Evolutionary conservation across 2,329 filamentous ascomycete genomes (phyloP).

Genomic region (Trichophyton simii): DNA sequence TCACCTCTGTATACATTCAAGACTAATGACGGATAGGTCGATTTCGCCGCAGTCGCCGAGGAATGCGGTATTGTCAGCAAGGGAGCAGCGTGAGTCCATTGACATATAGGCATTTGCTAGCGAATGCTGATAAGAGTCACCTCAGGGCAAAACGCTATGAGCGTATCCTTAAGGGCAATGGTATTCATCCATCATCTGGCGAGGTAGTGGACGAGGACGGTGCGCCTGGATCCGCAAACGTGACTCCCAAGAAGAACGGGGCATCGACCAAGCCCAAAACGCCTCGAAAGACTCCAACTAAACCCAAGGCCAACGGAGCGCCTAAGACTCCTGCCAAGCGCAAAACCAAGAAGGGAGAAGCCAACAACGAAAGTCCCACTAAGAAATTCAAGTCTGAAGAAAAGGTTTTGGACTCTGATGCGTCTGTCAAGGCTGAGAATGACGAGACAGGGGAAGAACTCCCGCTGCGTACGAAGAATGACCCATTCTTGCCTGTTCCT

Average conservation of each 20-base stretch:
- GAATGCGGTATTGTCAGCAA: slow-evolving; percentile 53
- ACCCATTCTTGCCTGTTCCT: slow-evolving; percentile 8
- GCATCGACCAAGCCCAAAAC: slow-evolving; percentile 10
- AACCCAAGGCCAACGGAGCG: slow-evolving; percentile 13
- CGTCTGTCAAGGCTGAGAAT: neutral
- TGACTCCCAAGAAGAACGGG: slow-evolving; percentile 12
- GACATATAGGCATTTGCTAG: neutral
- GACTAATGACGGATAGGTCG: slow-evolving; percentile 38
- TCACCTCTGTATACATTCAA: neutral
- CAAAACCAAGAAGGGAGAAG: slow-evolving; percentile 8
- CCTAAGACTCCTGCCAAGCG: slow-evolving; percentile 15
- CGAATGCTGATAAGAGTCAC: neutral
- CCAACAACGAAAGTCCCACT: slow-evolving; percentile 6
- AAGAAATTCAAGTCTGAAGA: slow-evolving; percentile 13
- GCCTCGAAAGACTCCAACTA: slow-evolving; percentile 18
- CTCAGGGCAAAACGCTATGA: slow-evolving; percentile 56
- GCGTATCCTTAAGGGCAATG: slow-evolving; percentile 50
- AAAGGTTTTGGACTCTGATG: slow-evolving; percentile 8
- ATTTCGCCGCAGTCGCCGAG: slow-evolving; percentile 52
- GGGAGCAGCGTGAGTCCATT: slow-evolving; percentile 53
- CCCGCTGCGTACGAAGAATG: slow-evolving; percentile 1
- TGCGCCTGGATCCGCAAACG: slow-evolving; percentile 13
- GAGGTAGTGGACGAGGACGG: neutral
- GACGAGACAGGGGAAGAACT: neutral
- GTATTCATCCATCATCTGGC: slow-evolving; percentile 26